Conservation (phyloP, 2,329 filamentous ascomycete species). For the Botrytis sinoallii region DNA sequence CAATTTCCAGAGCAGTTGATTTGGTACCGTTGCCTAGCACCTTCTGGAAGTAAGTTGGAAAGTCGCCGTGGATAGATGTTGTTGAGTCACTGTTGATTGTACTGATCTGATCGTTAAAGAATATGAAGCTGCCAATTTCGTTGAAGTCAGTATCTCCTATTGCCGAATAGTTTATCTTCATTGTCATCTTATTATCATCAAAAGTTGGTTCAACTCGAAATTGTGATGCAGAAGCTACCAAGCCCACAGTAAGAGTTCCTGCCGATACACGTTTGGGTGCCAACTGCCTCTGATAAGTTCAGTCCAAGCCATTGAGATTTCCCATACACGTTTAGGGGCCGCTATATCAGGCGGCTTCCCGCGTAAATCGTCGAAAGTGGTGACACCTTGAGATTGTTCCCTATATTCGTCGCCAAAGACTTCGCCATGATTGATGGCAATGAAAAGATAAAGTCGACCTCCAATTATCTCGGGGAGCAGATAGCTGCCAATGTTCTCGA, state of each 20-base stretch:
- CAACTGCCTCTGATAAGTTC: slow-evolving; percentile 29
- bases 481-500: background rate
- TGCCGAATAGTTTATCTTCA: background rate
- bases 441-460: background rate
- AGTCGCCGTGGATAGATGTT: background rate
- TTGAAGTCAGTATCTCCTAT: background rate
- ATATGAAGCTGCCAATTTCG: background rate
- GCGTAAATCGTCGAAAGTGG: background rate
- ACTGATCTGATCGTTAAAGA: background rate
- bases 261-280: background rate
- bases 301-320: background rate
- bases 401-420: background rate
- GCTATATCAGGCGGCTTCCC: background rate
- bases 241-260: background rate
- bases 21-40: background rate
- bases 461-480: background rate
- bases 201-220: background rate
- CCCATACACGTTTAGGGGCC: background rate
- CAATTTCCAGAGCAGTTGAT: background rate
- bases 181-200: background rate
- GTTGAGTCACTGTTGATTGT: background rate
- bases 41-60: background rate
- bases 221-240: background rate
- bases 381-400: too few species aligned
- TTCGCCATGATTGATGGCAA: background rate